Percentiles rank a stretch among this genome's conserved stretches.
Conservation (phyloP, 2,329 filamentous ascomycete genomes). For the Mycosphaerella arachidis region DNA sequence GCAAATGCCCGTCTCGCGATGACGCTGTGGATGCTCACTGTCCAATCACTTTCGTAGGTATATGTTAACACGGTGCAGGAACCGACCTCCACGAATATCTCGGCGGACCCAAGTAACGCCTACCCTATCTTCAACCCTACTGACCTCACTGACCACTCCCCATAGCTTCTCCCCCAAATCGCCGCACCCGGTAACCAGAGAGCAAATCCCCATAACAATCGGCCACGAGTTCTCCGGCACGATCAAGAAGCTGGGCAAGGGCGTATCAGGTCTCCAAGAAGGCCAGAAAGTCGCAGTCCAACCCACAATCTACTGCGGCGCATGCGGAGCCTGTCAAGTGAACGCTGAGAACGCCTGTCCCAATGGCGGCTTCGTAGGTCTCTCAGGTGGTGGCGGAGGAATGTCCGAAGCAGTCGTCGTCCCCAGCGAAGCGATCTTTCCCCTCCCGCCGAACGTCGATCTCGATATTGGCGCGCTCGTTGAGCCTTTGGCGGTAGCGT, state of each 20-base stretch:
- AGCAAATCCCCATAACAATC: slow-evolving; percentile 54
- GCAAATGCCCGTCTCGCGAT: too few relatives aligned
- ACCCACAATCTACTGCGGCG: slow-evolving; percentile 55
- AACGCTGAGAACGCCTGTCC: slow-evolving; percentile 57
- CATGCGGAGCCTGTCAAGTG: slow-evolving; percentile 52
- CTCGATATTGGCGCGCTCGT: slow-evolving; percentile 57
- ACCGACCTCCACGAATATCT: slow-evolving; percentile 33
- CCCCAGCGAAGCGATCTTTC: slow-evolving; percentile 44
- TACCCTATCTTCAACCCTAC: background rate
- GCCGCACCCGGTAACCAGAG: slow-evolving; percentile 56
- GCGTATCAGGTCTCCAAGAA: slow-evolving; percentile 40
- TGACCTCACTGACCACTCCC: slow-evolving; percentile 20
- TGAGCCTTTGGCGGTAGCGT: slow-evolving; percentile 60
- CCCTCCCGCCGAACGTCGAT: slow-evolving; percentile 49
- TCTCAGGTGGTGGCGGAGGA: slow-evolving; percentile 50
- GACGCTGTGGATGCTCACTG: too few relatives aligned
- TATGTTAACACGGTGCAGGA: too few relatives aligned
- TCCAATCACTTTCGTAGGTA: too few relatives aligned
- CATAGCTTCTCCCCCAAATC: slow-evolving; percentile 46
- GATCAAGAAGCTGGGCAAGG: slow-evolving; percentile 53
- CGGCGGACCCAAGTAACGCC: slow-evolving; percentile 34
- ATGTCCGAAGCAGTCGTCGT: slow-evolving; percentile 54
- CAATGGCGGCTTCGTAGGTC: slow-evolving; percentile 46
- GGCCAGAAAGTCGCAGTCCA: slow-evolving; percentile 58
- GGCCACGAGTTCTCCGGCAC: slow-evolving; percentile 63